A percentile compares a stretch with the other conserved stretches of the same genome.
phyloP scores from a whole-genome alignment of 1,139 yeast species.

The Hansenula sp. region DNA sequence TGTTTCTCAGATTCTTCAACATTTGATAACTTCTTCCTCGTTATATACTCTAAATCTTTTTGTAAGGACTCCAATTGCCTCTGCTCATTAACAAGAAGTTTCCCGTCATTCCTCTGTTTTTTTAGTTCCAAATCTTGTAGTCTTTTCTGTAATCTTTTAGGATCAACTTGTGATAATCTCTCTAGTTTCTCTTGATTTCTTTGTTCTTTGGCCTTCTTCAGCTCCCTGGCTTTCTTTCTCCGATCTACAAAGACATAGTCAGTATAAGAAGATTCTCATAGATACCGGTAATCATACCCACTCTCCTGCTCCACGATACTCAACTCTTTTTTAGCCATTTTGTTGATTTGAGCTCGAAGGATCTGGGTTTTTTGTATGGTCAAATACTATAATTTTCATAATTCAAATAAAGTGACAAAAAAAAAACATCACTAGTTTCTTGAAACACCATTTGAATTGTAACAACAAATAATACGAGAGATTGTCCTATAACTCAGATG shows the following conservation, averaged over 20 bases:
- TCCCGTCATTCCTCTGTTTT: constrained; percentile 13
- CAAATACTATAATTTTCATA: not conserved
- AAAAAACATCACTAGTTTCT: not conserved
- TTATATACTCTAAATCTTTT: constrained; percentile 19
- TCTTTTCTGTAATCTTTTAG: constrained; percentile 11
- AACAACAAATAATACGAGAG: too few species aligned
- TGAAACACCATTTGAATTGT: too few species aligned
- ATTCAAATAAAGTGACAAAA: not conserved
- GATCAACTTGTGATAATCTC: constrained; percentile 14
- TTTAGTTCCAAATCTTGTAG: constrained; percentile 14
- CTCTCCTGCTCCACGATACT: constrained; percentile 23
- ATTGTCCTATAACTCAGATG: too few species aligned
- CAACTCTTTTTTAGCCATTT: constrained; percentile 15
- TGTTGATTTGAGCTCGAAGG: not conserved
- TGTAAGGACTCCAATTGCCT: constrained; percentile 18
- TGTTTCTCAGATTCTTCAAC: constrained; percentile 1
- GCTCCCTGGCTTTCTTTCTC: constrained; percentile 25
- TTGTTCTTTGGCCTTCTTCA: constrained; percentile 24
- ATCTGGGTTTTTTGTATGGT: not conserved
- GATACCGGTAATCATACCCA: constrained; percentile 7
- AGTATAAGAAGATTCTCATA: not conserved
- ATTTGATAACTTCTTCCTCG: constrained; percentile 6
- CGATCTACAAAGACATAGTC: constrained; percentile 19
- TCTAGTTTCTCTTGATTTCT: constrained; percentile 17
- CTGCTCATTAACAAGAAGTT: constrained; percentile 14